Base-by-base conservation (phyloP, 345 rosid species). In the Eucalyptus sideroxylon region DNA sequence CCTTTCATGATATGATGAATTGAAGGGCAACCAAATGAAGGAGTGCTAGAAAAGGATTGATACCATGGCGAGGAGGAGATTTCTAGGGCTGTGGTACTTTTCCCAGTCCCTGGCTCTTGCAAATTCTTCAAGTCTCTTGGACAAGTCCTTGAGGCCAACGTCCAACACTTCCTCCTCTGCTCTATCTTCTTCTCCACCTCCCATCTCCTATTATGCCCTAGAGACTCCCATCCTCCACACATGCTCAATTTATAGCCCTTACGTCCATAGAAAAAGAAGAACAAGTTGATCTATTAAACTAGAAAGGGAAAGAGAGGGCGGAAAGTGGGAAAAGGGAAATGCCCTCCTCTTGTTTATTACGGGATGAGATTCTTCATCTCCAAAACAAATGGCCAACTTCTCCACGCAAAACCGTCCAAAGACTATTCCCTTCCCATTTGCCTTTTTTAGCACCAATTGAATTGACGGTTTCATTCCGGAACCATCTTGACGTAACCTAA, bases 51-150 rank as follows among this genome's bases (percentile, higher is more conserved):
- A 40, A 11, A 21, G 83, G 85, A 77, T 77, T 24, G 62, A 8
- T 96, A 97, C 99, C 97, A 98, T 89, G 50, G 98, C 98, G 86
- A 97, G 91, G 65, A 98, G 98, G 65, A 98, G 97, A 87, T 98
- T 98, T 87, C 99, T 94, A 23, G 99, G 99, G 93, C 97, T 97
- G 59, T 98, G 99, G 92, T 90, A 98, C 90, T 93, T 94, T 88
- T 97, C 99, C 99, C 99, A 97, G 90, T 95, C 93, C 88, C 98
- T 94, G 92, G 96, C 98, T 90, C 92, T 94, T 19, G 99, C 97
- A 88, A 98, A 98, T 81, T 93, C 96, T 31, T 95, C 99, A 96
- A 95, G 94, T 91, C 92, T 94, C 88, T 89, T 89, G 93, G 92
- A 93, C 42, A 98, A 96, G 89, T 93, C 93, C 90, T 94, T 94